Base-by-base conservation (phyloP, 2,329 filamentous ascomycete genomes). In the Seiridium cupressi region DNA sequence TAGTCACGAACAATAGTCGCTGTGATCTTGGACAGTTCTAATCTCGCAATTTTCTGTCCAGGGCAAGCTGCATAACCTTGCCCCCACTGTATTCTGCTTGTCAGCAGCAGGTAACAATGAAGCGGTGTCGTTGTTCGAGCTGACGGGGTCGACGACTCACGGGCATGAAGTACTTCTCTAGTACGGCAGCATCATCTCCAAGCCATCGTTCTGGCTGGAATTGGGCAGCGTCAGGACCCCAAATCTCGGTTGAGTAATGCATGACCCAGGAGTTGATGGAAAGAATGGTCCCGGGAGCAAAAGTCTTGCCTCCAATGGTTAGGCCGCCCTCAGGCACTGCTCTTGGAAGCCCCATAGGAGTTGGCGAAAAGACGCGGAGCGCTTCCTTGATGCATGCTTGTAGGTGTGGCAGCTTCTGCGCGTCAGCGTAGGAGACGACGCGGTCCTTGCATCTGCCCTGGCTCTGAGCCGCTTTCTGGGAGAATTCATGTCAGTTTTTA, bases 381-480 rank as follows among this genome's bases (percentile, higher is more conserved):
- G 67, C 62, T 58, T 75, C 73, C 62, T 73, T 70, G 60, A 75
- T 70, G 56, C 72, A 74, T 18, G 73, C 72, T 47, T 71, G 68
- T 26, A 75, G 62, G 58, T 71, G 76, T 3, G 67, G 66, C 8
- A 74, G 62, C 36, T 62, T 63, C 59, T 71, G 68, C 1, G 74
- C 65, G 31, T 73, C 67, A 3, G 63, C 62, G 48, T 61, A 71
- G 5, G 62, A 59, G 1, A 72, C 62, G 1, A 68, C 58, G 32
- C 55, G 40, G 40, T 57, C 55, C 35, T 55, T 42, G 11, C 65
- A 64, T 32, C 32, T 49, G 40, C 62, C 62, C 31, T 59, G 48
- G 11, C 11, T 32, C n/a, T 36, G 34, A 2, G 65, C 68, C 5
- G 59, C 62, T 26, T 66, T 36, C 51, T 55, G 13, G 11, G n/a